Conservation (phyloP, 768 basidiomycete species). For the Boletus subparvulus region DNA sequence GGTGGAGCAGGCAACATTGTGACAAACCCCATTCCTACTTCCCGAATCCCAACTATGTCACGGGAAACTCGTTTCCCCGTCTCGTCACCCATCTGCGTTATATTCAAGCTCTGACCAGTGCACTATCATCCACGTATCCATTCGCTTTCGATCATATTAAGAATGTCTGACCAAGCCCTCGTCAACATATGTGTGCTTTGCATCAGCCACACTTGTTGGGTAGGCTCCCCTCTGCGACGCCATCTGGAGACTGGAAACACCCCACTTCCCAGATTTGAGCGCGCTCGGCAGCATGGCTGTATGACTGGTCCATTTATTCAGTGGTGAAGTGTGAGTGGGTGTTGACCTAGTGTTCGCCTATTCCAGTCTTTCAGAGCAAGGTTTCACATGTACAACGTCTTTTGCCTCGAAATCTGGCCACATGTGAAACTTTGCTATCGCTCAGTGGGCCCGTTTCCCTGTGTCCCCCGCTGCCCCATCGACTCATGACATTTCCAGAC, state of each 20-base stretch:
- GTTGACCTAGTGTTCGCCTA: background rate
- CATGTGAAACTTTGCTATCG: too few relatives aligned
- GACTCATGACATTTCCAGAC: too few relatives aligned
- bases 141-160: background rate
- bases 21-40: background rate
- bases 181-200: background rate
- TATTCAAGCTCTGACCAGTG: too few relatives aligned
- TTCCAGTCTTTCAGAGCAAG: too few relatives aligned
- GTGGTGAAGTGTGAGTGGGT: too few relatives aligned
- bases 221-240: background rate
- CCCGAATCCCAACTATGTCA: background rate
- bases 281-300: background rate
- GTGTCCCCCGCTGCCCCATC: too few relatives aligned
- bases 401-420: too few relatives aligned
- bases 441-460: too few relatives aligned
- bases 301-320: background rate
- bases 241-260: too few relatives aligned
- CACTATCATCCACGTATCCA: background rate
- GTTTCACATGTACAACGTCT: background rate
- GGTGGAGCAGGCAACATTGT: background rate
- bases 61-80: background rate
- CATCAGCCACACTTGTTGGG: background rate
- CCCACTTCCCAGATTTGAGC: too few relatives aligned
- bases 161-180: background rate
- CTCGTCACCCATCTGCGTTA: too few relatives aligned